Percentiles rank a stretch among this genome's conserved stretches.
Conservation (phyloP, 768 basidiomycete species). For the Podaxis sp. region DNA sequence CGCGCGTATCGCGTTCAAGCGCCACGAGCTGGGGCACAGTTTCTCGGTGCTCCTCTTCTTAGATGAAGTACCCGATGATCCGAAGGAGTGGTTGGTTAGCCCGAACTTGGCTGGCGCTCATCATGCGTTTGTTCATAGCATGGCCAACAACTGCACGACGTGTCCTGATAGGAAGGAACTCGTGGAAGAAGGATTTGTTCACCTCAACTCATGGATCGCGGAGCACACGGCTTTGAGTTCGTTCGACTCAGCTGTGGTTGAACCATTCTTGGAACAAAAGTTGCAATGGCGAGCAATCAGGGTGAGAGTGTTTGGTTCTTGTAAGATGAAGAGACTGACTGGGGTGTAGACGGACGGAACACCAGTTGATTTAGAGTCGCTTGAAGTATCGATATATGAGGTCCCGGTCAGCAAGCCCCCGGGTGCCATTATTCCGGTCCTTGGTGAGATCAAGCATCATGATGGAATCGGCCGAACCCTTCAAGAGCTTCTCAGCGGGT, state of each 20-base stretch:
- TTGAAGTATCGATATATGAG: conserved; percentile 1
- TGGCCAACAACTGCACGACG: conserved; percentile 37
- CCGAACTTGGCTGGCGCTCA: conserved; percentile 41
- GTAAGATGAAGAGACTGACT: neutral
- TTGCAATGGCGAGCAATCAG: conserved; percentile 38
- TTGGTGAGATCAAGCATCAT: neutral
- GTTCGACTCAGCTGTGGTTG: conserved; percentile 30
- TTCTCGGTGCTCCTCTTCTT: conserved; percentile 51
- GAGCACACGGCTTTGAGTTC: conserved; percentile 23
- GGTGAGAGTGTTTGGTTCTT: conserved; percentile 7
- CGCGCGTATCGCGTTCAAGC: conserved; percentile 38
- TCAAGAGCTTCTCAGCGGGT: neutral
- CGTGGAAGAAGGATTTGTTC: conserved; percentile 38
- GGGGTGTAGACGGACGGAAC: conserved; percentile 5
- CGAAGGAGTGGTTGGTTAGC: conserved; percentile 33
- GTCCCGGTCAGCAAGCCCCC: conserved; percentile 1
- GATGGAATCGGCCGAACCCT: neutral
- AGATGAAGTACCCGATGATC: conserved; percentile 36
- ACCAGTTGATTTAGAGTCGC: neutral
- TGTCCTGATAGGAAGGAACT: conserved; percentile 28
- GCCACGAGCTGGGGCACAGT: conserved; percentile 40
- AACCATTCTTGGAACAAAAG: conserved; percentile 33
- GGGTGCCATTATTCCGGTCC: neutral
- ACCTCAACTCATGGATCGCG: conserved; percentile 31
- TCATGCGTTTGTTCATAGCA: conserved; percentile 37